phyloP scores from a whole-genome alignment of 169 alveolate species.

The Cryptosporidium bovis region DNA sequence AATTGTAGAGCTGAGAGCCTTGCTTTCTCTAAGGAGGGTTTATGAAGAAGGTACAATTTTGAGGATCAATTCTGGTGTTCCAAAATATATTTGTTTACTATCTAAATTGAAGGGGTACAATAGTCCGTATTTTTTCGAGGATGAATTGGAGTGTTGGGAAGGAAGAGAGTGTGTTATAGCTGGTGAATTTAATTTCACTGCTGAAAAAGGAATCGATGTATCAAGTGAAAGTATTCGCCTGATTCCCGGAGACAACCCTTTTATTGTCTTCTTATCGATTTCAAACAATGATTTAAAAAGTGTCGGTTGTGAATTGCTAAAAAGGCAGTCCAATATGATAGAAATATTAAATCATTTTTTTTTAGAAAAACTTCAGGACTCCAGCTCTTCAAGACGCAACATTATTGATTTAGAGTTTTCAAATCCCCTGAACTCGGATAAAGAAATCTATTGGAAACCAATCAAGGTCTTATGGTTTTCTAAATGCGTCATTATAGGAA shows the following conservation, averaged over 20 bases:
- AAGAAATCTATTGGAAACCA: conserved; percentile 10
- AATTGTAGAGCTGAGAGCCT: conserved; percentile 52
- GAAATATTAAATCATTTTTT: neutral
- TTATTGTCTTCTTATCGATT: conserved; percentile 22
- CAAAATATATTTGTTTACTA: conserved; percentile 35
- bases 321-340: conserved; percentile 35
- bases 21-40: conserved; percentile 23
- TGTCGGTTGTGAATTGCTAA: conserved; percentile 18
- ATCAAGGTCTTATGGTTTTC: conserved; percentile 35
- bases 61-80: conserved; percentile 4
- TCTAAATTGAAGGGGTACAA: conserved; percentile 39
- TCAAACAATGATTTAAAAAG: neutral
- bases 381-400: neutral
- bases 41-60: conserved; percentile 31
- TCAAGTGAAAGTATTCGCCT: conserved; percentile 29
- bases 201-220: conserved; percentile 48
- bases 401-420: neutral
- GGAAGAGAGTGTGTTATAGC: conserved; percentile 49
- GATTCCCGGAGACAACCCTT: neutral
- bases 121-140: conserved; percentile 49
- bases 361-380: neutral
- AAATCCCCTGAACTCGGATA: neutral
- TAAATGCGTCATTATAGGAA: conserved; percentile 28
- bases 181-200: conserved; percentile 41
- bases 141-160: conserved; percentile 68